Conservation (phyloP, 2,329 filamentous ascomycete species). For the Beauveria bassiana region DNA sequence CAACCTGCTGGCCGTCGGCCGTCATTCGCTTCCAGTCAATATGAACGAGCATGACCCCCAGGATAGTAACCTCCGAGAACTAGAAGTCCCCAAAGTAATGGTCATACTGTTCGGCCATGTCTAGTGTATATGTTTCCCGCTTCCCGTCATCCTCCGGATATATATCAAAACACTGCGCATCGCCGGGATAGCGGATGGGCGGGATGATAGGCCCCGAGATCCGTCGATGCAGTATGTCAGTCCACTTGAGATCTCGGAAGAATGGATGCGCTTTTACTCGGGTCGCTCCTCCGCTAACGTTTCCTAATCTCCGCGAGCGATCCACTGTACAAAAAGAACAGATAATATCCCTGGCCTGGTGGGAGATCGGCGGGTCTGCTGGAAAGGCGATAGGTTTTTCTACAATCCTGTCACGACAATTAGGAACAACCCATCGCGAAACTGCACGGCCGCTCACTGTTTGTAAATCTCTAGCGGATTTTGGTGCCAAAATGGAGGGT, state of each 20-base stretch:
- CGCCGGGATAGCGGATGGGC: slow-evolving; percentile 63
- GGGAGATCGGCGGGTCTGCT: slow-evolving; percentile 54
- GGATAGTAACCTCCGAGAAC: background rate
- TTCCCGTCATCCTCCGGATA: slow-evolving; percentile 70
- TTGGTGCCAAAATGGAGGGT: slow-evolving; percentile 80
- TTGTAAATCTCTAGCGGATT: slow-evolving; percentile 85
- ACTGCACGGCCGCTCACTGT: slow-evolving; percentile 39
- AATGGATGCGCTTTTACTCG: slow-evolving; percentile 70
- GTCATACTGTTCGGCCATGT: slow-evolving; percentile 63
- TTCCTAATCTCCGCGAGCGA: slow-evolving; percentile 68
- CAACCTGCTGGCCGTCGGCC: background rate
- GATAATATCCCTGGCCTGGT: slow-evolving; percentile 67
- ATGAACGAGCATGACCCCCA: background rate
- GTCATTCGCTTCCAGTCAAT: background rate
- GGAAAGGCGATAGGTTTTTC: slow-evolving; percentile 72
- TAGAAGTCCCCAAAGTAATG: slow-evolving; percentile 64
- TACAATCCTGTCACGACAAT: slow-evolving; percentile 52
- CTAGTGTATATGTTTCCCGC: slow-evolving; percentile 59
- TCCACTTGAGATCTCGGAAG: slow-evolving; percentile 67
- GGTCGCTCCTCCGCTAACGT: slow-evolving; percentile 65
- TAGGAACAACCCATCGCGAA: background rate
- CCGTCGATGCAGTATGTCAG: slow-evolving; percentile 58
- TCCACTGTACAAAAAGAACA: slow-evolving; percentile 70
- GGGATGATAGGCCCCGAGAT: slow-evolving; percentile 65
- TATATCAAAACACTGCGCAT: slow-evolving; percentile 73